Conservation (phyloP, 192 early-diverging fungal species). For the Entomortierella beljakovae region DNA sequence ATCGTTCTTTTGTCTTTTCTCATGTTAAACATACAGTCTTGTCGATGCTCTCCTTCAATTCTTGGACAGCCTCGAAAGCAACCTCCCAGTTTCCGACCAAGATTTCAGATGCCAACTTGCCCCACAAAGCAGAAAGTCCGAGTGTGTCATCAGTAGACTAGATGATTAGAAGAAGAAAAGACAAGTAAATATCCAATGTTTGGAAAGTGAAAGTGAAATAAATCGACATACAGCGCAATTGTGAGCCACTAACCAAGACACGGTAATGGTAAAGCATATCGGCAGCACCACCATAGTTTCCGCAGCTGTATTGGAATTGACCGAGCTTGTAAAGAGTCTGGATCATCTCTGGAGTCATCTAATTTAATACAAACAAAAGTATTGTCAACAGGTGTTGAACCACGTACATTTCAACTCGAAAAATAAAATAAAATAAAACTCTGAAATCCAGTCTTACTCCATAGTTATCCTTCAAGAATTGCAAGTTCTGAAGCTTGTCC, state of each 20-base stretch:
- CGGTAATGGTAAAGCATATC: constrained; percentile 97
- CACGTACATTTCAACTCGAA: no score
- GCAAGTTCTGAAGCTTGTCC: constrained; percentile 94
- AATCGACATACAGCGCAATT: no score
- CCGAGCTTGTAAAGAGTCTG: constrained; percentile 89
- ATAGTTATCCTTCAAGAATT: constrained; percentile 89
- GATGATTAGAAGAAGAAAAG: not conserved
- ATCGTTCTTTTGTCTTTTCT: no score
- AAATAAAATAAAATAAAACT: not conserved
- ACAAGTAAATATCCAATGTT: no score
- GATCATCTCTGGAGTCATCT: constrained; percentile 92
- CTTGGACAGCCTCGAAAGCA: constrained; percentile 90
- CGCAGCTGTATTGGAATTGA: constrained; percentile 92
- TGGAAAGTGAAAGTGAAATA: no score
- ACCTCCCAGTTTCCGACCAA: constrained; percentile 94
- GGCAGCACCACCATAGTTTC: constrained; percentile 90
- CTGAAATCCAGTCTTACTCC: constrained; percentile 57
- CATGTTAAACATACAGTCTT: constrained; percentile 64
- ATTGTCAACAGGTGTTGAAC: no score
- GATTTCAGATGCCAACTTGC: constrained; percentile 96
- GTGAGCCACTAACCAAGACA: constrained; percentile 74
- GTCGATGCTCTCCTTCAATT: constrained; percentile 90
- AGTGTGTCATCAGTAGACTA: constrained; percentile 89
- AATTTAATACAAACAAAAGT: no score
- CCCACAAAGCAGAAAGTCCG: constrained; percentile 92